phyloP scores from a whole-genome alignment of 768 basidiomycete species.

The Russula sp. region DNA sequence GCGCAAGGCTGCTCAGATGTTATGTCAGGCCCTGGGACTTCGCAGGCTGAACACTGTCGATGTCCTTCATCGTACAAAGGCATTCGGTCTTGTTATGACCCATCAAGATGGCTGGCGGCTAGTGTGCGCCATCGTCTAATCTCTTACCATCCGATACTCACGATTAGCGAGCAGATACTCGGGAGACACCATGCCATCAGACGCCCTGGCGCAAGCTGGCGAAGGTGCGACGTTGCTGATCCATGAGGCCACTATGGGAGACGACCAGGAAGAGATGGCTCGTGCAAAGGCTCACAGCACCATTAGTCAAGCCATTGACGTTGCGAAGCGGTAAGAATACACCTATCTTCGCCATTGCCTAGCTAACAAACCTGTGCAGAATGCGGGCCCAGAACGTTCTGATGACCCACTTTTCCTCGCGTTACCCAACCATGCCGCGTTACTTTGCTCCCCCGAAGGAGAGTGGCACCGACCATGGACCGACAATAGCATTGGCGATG shows the following conservation, averaged over 20 bases:
- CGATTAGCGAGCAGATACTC: slow-evolving; percentile 62
- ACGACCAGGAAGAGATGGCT: slow-evolving; percentile 74
- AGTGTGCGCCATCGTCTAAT: slow-evolving; percentile 8
- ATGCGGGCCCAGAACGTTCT: slow-evolving; percentile 83
- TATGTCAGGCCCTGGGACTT: slow-evolving; percentile 21
- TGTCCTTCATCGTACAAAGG: slow-evolving; percentile 22
- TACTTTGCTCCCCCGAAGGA: slow-evolving; percentile 27
- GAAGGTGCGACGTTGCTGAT: slow-evolving; percentile 72
- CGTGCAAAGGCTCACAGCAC: slow-evolving; percentile 80
- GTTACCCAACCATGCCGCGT: slow-evolving; percentile 79
- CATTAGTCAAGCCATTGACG: slow-evolving; percentile 76
- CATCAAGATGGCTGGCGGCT: slow-evolving; percentile 23
- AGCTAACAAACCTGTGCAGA: slow-evolving; percentile 34
- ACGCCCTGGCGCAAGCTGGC: slow-evolving; percentile 60
- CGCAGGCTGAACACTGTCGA: slow-evolving; percentile 14
- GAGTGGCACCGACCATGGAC: slow-evolving; percentile 10
- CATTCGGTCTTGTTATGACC: slow-evolving; percentile 19
- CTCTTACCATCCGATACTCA: background rate
- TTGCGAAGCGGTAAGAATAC: slow-evolving; percentile 57
- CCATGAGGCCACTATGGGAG: slow-evolving; percentile 91
- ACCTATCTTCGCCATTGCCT: background rate
- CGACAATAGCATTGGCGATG: slow-evolving; percentile 65
- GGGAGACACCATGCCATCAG: slow-evolving; percentile 80
- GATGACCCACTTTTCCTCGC: slow-evolving; percentile 94
- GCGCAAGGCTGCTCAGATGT: slow-evolving; percentile 15